A percentile compares a stretch with the other conserved stretches of the same genome.
phyloP scores from a whole-genome alignment of 225 moss, liverwort and hornwort genomes.

The Physcomitrellopsis africana region DNA sequence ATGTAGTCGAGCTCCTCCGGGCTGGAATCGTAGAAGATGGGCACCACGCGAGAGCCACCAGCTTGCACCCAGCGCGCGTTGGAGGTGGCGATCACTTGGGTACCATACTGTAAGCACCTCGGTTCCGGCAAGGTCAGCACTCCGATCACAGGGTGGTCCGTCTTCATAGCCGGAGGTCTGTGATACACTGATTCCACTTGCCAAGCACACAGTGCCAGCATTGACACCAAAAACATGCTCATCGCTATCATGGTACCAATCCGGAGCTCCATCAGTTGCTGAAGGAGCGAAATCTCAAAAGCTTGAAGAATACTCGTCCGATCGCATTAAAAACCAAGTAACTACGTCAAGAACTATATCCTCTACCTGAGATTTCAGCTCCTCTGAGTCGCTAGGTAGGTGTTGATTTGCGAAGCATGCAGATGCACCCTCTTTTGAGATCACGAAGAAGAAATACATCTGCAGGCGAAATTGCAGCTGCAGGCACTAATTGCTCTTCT shows the following conservation, averaged over 20 bases:
- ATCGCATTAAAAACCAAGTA: no score
- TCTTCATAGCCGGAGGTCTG: constrained; percentile 20
- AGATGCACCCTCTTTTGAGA: no score
- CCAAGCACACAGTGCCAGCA: neutral
- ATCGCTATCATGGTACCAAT: neutral
- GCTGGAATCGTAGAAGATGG: constrained; percentile 66
- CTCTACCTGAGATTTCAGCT: no score
- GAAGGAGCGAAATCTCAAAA: no score
- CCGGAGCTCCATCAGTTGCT: neutral
- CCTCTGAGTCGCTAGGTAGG: no score
- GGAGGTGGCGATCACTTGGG: constrained; percentile 69
- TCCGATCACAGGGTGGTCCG: constrained; percentile 57
- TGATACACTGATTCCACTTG: constrained; percentile 1
- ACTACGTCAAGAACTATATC: no score
- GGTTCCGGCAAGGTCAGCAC: constrained; percentile 65
- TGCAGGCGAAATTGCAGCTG: no score
- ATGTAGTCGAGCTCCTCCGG: constrained; percentile 50
- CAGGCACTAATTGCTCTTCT: no score
- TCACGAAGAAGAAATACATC: no score
- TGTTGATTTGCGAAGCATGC: no score
- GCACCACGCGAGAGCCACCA: constrained; percentile 66
- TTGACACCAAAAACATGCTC: neutral
- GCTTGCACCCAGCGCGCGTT: constrained; percentile 76
- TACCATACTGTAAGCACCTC: constrained; percentile 37
- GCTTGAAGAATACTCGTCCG: no score